Conservation (phyloP, 768 basidiomycete species). For the Cubamyces sp. region DNA sequence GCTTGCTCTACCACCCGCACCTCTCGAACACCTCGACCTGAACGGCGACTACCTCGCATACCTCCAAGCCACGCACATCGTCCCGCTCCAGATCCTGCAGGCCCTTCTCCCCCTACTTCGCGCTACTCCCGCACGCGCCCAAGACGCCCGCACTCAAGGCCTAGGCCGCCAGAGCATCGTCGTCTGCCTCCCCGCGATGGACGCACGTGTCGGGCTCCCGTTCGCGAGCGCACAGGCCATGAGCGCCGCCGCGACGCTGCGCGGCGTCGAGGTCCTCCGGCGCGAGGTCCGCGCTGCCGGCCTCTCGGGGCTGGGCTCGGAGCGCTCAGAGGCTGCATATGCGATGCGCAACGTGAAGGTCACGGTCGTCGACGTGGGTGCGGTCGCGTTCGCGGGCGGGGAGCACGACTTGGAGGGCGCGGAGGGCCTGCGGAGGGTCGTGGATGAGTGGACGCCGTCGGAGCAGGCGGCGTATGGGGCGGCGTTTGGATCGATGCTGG, state of each 20-base stretch:
- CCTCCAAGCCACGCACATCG: conserved; percentile 73
- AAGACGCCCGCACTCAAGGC: conserved; percentile 53
- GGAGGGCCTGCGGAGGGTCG: conserved; percentile 45
- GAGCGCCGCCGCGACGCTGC: conserved; percentile 73
- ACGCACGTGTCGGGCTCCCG: conserved; percentile 76
- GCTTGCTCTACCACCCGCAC: conserved; percentile 48
- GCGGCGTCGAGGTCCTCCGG: conserved; percentile 73
- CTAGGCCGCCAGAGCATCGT: conserved; percentile 54
- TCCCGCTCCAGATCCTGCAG: conserved; percentile 77
- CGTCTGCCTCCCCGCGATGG: conserved; percentile 74
- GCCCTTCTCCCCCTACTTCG: conserved; percentile 78
- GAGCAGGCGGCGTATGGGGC: conserved; percentile 75
- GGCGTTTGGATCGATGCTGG: conserved; percentile 59
- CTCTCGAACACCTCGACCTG: conserved; percentile 72
- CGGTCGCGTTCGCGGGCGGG: conserved; percentile 40
- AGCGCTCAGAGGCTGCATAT: conserved; percentile 56
- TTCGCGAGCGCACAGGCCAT: conserved; percentile 68
- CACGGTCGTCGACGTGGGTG: conserved; percentile 75
- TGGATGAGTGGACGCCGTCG: conserved; percentile 74
- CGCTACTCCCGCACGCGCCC: conserved; percentile 57
- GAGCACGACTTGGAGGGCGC: conserved; percentile 20
- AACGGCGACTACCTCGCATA: conserved; percentile 68
- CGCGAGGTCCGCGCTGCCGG: conserved; percentile 68
- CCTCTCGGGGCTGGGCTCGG: conserved; percentile 54
- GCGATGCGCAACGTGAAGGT: conserved; percentile 70